phyloP scores from a whole-genome alignment of 1,284 basidiomycete species.

The Ganoderma lucidum region DNA sequence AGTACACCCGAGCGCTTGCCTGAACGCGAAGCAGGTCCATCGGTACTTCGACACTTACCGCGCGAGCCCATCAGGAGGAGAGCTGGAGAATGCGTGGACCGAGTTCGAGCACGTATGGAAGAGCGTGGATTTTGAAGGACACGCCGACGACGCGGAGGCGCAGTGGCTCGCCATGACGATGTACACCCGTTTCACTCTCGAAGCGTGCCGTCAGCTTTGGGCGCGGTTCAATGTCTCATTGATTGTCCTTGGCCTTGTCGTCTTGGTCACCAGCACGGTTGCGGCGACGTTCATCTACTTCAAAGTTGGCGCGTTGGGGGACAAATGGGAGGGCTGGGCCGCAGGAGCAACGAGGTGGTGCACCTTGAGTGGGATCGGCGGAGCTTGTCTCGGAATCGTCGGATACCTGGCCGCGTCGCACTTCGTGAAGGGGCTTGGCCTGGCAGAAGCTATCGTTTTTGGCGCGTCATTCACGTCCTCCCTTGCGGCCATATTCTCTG shows the following conservation, averaged over 20 bases:
- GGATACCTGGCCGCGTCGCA: conserved; percentile 43
- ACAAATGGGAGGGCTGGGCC: conserved; percentile 54
- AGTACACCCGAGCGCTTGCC: conserved; percentile 64
- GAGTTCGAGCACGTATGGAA: conserved; percentile 59
- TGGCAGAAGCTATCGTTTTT: conserved; percentile 56
- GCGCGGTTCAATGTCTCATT: conserved; percentile 89
- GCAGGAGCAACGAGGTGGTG: conserved; percentile 38
- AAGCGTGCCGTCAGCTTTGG: conserved; percentile 87
- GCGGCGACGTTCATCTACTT: conserved; percentile 59
- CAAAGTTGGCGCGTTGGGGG: conserved; percentile 46
- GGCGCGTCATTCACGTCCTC: conserved; percentile 49
- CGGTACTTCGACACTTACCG: conserved; percentile 84
- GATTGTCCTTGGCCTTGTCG: conserved; percentile 73
- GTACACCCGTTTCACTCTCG: conserved; percentile 74
- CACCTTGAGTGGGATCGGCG: conserved; percentile 49
- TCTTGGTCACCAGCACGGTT: conserved; percentile 57
- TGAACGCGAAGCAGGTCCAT: conserved; percentile 84
- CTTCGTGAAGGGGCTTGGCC: conserved; percentile 52
- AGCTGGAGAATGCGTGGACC: conserved; percentile 73
- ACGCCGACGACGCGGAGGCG: conserved; percentile 36
- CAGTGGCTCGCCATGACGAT: conserved; percentile 51
- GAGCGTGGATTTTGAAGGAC: conserved; percentile 35
- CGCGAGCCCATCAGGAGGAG: conserved; percentile 69
- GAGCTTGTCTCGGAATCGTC: conserved; percentile 52
- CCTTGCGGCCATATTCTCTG: conserved; percentile 47